These are phyloP conservation scores for Leishmania turanica DNA, from an alignment of 208 protist species.

Conservation along the genomic window DNA sequence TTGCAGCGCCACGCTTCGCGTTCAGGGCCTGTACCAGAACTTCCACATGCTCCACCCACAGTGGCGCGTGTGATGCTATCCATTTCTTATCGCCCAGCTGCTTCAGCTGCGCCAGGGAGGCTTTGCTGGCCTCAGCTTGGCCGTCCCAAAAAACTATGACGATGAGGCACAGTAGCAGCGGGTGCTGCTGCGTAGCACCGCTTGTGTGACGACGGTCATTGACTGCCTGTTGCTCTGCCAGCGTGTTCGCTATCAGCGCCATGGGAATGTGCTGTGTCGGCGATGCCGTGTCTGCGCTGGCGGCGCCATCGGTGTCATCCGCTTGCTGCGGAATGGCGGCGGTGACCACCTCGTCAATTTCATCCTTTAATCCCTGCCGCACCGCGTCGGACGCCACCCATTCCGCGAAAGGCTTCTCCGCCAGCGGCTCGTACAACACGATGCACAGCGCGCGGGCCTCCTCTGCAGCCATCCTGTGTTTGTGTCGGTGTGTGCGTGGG, in stretches of 20 bases:
- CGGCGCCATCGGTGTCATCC: not conserved
- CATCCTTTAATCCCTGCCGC: conserved; percentile 11
- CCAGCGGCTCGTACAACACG: conserved; percentile 42
- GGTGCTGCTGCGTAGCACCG: not conserved
- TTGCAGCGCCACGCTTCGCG: conserved; percentile 71
- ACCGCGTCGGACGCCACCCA: conserved; percentile 37
- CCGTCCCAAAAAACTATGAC: conserved; percentile 82
- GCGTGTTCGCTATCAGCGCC: conserved; percentile 3
- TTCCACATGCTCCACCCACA: conserved; percentile 39
- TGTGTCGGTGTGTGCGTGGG: not conserved
- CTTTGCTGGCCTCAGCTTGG: conserved; percentile 53
- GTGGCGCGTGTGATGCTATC: not conserved
- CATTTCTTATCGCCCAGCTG: conserved; percentile 45
- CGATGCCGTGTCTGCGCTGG: not conserved
- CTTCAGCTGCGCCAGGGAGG: conserved; percentile 58
- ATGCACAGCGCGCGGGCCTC: conserved; percentile 29
- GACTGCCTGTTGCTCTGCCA: conserved; percentile 1
- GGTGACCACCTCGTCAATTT: conserved; percentile 19
- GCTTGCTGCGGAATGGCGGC: conserved; percentile 7
- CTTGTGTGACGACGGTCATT: not conserved
- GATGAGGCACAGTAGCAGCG: conserved; percentile 42
- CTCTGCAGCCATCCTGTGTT: not conserved
- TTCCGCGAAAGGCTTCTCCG: conserved; percentile 30
- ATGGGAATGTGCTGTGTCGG: conserved; percentile 8
- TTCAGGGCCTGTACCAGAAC: conserved; percentile 84